phyloP scores from a whole-genome alignment of 164 flowering plant genomes.

The Umbellularia californica region DNA sequence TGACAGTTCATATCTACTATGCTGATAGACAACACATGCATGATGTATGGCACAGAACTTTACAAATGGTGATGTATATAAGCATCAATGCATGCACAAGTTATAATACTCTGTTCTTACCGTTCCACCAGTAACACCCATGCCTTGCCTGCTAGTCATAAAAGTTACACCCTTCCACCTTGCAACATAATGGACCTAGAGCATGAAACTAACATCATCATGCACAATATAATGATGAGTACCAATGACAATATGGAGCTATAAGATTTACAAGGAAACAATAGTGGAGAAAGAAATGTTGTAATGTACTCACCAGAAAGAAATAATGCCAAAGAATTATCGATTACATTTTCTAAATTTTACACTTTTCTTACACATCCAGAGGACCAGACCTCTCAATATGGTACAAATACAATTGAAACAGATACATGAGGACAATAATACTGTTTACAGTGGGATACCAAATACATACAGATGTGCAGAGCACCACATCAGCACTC shows the following conservation, averaged over 20 bases:
- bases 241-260: neutral
- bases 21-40: neutral
- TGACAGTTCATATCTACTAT: neutral
- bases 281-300: neutral
- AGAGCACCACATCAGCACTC: too few species aligned
- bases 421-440: too few species aligned
- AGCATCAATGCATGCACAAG: neutral
- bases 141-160: conserved; percentile 97
- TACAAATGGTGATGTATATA: neutral
- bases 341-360: too few species aligned
- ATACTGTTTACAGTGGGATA: too few species aligned
- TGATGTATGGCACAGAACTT: neutral
- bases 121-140: conserved; percentile 95
- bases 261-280: neutral
- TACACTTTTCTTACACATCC: too few species aligned
- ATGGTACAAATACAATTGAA: too few species aligned
- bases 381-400: too few species aligned
- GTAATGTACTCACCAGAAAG: too few species aligned
- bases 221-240: neutral
- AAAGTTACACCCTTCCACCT: conserved; percentile 89
- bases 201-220: conserved; percentile 11
- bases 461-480: too few species aligned
- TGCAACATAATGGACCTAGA: conserved; percentile 95
- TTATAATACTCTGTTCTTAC: conserved; percentile 32
- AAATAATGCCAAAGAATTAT: too few species aligned